Evolutionary conservation across 2,329 filamentous ascomycete species (phyloP), one percentile per base, ranked within the genome.

Genomic region (Trichoderma asperellum): DNA sequence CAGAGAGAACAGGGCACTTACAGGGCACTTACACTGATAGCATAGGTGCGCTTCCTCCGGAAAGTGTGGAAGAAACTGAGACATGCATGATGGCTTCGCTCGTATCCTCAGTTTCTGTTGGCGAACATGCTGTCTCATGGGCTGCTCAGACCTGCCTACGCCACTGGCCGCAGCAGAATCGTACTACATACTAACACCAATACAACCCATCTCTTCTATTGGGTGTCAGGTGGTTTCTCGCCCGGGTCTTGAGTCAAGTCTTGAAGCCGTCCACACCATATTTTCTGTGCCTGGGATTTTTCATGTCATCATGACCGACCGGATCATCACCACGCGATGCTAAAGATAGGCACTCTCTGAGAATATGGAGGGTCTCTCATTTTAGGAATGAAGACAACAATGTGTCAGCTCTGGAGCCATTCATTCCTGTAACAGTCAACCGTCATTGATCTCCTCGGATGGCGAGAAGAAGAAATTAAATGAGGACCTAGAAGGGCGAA

Each of bases 1-100:
- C 16, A n/a, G 40, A 16, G 40, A 59, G 27, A 68, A 18, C 56
- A 55, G 57, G 67, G 59, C 53, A 40, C 47, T 53, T 29, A 18
- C 56, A 55, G 57, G 67, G 59, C 53, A 40, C 47, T 53, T 29
- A 40, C 24, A 65, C 47, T 53, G 35, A 40, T 37, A 65, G 68
- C 57, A 67, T 57, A 62, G 68, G 63, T 67, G 68, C 68, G 68
- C 62, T 70, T 34, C 43, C 24, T 37, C 68, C 62, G 66, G 47
- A 57, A 24, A 49, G 69, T 32, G 59, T 69, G 71, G 69, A 71
- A 62, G 60, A 69, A 73, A 72, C 61, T 75, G 74, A 76, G 74
- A 76, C 74, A 75, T 62, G 61, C 73, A 73, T 71, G 65, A 73
- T 70, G 71, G 71, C 73, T 71, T 71, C 67, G 69, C 64, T 65